Base-by-base conservation (phyloP, 352 stramenopile genomes). In the Globisporangium paddicum region DNA sequence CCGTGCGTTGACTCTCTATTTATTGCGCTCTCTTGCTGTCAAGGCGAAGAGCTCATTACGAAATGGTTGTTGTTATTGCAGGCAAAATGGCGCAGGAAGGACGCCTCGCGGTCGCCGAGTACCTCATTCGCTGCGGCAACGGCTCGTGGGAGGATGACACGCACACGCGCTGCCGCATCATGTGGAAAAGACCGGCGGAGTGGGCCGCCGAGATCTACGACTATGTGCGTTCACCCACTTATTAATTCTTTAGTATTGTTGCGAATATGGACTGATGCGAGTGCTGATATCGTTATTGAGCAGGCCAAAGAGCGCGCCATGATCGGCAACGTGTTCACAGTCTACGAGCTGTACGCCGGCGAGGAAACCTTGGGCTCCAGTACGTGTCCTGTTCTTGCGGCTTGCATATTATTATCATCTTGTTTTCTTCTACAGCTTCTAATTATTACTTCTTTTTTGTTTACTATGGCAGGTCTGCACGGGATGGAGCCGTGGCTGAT, bases 131-230 rank as follows among this genome's bases (percentile, higher is more conserved):
- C 40, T 90, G 82, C 49, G 85, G 85, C 51, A 86, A 93, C 57
- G 85, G 75, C 26, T 64, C 67, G 38, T 94, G 85, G 85, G 85
- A 94, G 58, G 85, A 94, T 60, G 82, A 91, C 52, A 86, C 79
- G 38, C 75, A 72, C 62, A 91, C 81, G 58, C 80, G 85, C 25
- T 91, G 79, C 55, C 77, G 85, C 34, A 86, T 94, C 57, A 91
- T 93, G 78, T 94, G 85, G 85, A 94, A 94, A 60, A 89, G 82
- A 38, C 85, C 85, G 5, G 63, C 67, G 11, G 85, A 90, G 62
- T 94, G 85, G 85, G 85, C 85, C 16, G 79, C 65, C 47, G 85
- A 92, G 60, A 81, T 94, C 66, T 94, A 94, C 66, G 83, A 90
- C 63, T 91, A 90, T 74, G 85, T 94, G 69, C 11, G 76, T 52